phyloP scores from a whole-genome alignment of 768 basidiomycete species.

The Dentipellis sp. region DNA sequence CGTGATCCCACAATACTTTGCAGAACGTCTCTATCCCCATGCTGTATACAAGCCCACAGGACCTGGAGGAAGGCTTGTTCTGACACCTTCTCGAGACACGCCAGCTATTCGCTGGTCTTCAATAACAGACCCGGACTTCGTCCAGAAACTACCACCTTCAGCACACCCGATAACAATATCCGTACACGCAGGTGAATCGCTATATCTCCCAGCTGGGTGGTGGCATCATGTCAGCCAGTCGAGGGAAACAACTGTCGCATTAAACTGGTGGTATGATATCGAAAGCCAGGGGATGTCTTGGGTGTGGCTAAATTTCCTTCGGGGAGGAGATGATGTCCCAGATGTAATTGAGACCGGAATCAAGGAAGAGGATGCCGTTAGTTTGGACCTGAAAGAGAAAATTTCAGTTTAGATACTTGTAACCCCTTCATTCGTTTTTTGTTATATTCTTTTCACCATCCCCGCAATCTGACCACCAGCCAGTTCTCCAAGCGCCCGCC shows the following conservation, averaged over 20 bases:
- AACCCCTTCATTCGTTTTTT: too few species aligned
- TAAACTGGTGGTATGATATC: conserved; percentile 90
- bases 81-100: conserved; percentile 33
- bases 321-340: conserved; percentile 20
- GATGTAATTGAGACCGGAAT: not conserved
- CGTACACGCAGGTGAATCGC: conserved; percentile 61
- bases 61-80: conserved; percentile 32
- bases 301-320: conserved; percentile 57
- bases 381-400: too few species aligned
- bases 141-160: conserved; percentile 35
- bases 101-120: conserved; percentile 80
- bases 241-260: conserved; percentile 50
- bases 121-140: conserved; percentile 45
- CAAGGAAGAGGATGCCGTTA: not conserved
- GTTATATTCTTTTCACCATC: too few species aligned
- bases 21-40: conserved; percentile 57
- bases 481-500: too few species aligned
- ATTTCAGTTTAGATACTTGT: too few species aligned
- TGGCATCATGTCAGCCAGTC: conserved; percentile 85
- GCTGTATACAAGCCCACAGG: conserved; percentile 38
- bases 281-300: conserved; percentile 65
- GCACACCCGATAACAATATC: conserved; percentile 61
- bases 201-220: conserved; percentile 92
- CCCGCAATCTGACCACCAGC: too few species aligned
- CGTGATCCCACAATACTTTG: not conserved